These are phyloP conservation scores for Magnusiomyces paraingens DNA, from an alignment of 1,139 yeast genomes.

Conservation along the genomic window DNA sequence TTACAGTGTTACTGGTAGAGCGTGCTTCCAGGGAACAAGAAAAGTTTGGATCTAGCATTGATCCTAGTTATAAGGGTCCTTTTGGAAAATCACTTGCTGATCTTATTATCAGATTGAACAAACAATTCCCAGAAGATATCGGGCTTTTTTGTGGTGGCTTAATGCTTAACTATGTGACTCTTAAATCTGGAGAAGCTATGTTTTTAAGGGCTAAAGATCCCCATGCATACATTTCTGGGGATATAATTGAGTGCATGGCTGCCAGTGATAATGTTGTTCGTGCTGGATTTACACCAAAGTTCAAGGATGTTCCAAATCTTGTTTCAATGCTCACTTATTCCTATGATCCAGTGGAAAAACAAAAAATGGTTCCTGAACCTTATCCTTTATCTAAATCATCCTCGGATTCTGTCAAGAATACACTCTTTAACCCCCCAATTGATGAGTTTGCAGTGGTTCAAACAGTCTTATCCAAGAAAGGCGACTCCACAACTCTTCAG, in stretches of 20 bases:
- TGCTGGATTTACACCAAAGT: slow-evolving; percentile 98
- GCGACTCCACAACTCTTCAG: slow-evolving; percentile 40
- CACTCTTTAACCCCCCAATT: slow-evolving; percentile 89
- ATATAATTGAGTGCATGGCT: slow-evolving; percentile 98
- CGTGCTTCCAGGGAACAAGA: slow-evolving; percentile 45
- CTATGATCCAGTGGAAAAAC: slow-evolving; percentile 84
- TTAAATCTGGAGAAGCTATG: slow-evolving; percentile 93
- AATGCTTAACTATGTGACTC: slow-evolving; percentile 76
- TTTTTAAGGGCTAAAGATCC: slow-evolving; percentile 96
- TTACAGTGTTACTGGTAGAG: slow-evolving; percentile 55
- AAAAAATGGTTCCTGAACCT: slow-evolving; percentile 69
- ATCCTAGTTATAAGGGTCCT: background rate
- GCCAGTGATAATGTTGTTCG: slow-evolving; percentile 97
- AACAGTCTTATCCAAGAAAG: slow-evolving; percentile 39
- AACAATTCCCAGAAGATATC: slow-evolving; percentile 87
- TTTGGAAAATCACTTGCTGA: slow-evolving; percentile 43
- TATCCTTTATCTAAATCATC: slow-evolving; percentile 65
- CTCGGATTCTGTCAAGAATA: slow-evolving; percentile 44
- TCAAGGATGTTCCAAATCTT: slow-evolving; percentile 85
- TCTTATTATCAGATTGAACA: slow-evolving; percentile 66
- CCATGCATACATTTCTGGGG: slow-evolving; percentile 95
- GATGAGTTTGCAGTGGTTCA: slow-evolving; percentile 91
- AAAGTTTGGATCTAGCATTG: slow-evolving; percentile 32
- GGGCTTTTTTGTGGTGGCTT: slow-evolving; percentile 96
- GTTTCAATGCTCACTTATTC: slow-evolving; percentile 88